phyloP scores from a whole-genome alignment of 345 rosid species.

The Lepidium didymum region DNA sequence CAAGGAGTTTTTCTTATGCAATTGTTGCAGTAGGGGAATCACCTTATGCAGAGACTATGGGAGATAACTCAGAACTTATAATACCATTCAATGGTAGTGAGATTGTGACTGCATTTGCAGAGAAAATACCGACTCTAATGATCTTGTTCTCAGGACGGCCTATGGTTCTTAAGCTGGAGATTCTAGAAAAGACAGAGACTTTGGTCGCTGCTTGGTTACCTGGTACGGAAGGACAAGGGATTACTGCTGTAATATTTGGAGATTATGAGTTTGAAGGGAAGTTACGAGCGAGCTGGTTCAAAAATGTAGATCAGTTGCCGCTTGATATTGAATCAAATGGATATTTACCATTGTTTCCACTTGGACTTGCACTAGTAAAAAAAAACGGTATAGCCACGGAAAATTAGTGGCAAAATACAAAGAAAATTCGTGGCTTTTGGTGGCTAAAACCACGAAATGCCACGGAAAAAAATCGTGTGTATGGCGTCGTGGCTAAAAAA shows the following conservation, averaged over 20 bases:
- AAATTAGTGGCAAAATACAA: no score
- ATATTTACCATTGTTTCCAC: conserved; percentile 52
- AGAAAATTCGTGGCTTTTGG: no score
- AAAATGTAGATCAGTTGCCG: conserved; percentile 37
- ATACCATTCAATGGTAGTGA: conserved; percentile 58
- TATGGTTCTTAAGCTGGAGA: conserved; percentile 39
- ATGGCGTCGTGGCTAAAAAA: no score
- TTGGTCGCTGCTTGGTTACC: conserved; percentile 35
- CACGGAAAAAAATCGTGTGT: no score
- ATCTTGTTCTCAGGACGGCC: conserved; percentile 69
- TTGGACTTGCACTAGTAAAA: conserved; percentile 33
- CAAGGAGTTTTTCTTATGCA: conserved; percentile 40
- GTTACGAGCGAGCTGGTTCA: conserved; percentile 16
- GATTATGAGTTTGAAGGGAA: conserved; percentile 12
- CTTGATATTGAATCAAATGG: conserved; percentile 34
- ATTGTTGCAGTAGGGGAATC: conserved; percentile 67
- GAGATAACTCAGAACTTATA: conserved; percentile 42
- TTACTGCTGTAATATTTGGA: conserved; percentile 6
- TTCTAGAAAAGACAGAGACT: conserved; percentile 52
- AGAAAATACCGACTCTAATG: conserved; percentile 48
- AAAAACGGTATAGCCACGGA: no score
- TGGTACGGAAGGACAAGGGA: conserved; percentile 10
- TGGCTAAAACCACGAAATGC: no score
- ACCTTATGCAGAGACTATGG: conserved; percentile 56
- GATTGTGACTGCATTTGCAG: conserved; percentile 41